phyloP scores from a whole-genome alignment of 495 filamentous ascomycete genomes.

The Tuber melanosporum region DNA sequence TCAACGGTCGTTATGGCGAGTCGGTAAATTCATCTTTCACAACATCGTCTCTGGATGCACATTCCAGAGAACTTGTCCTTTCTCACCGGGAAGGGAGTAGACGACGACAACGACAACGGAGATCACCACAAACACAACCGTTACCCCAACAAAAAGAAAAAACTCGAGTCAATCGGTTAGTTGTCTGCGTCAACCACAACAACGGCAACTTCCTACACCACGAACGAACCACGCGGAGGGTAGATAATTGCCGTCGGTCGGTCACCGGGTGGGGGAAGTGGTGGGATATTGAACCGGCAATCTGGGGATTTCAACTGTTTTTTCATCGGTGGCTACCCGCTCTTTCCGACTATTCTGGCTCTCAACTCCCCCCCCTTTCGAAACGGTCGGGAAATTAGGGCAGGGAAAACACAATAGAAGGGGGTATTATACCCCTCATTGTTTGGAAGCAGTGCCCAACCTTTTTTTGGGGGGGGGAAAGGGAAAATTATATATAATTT shows the following conservation, averaged over 20 bases:
- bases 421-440: slow-evolving; percentile 1
- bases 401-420: neutral
- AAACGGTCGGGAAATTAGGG: slow-evolving; percentile 23
- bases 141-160: slow-evolving; percentile 3
- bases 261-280: slow-evolving; percentile 14
- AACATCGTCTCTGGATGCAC: slow-evolving; percentile 9
- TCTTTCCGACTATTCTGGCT: slow-evolving; percentile 16
- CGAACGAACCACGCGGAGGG: slow-evolving; percentile 4
- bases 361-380: slow-evolving; percentile 14
- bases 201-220: neutral
- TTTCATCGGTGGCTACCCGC: slow-evolving; percentile 20
- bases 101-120: neutral
- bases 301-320: slow-evolving; percentile 3
- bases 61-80: slow-evolving; percentile 6
- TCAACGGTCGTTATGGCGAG: slow-evolving; percentile 13
- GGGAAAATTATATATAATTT: neutral
- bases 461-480: neutral
- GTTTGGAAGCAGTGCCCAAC: slow-evolving; percentile 2
- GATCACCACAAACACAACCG: slow-evolving; percentile 5
- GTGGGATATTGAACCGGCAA: slow-evolving; percentile 1
- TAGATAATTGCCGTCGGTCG: neutral
- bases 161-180: neutral
- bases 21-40: slow-evolving; percentile 11
- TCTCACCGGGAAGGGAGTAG: slow-evolving; percentile 12
- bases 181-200: neutral